These are phyloP conservation scores for Chrysanthemum seticuspe DNA, from an alignment of 129 eudicot genomes.

Conservation along the genomic window DNA sequence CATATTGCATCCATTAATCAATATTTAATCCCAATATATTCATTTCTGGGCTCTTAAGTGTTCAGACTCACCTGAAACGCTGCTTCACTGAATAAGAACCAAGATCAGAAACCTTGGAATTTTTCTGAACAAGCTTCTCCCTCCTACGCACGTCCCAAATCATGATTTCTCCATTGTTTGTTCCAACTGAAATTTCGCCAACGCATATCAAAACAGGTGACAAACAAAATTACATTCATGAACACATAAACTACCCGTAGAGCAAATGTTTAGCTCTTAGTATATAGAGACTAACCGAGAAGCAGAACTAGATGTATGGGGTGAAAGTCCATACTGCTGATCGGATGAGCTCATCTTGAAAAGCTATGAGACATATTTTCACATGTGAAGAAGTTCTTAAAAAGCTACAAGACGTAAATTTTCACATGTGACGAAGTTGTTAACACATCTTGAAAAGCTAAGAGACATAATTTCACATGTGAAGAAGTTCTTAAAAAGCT, in stretches of 20 bases:
- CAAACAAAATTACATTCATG: not conserved
- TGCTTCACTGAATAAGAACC: slow-evolving; percentile 17
- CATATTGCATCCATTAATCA: no score
- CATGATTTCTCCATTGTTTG: slow-evolving; percentile 60
- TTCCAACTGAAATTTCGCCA: slow-evolving; percentile 55
- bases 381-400: no score
- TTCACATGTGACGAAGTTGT: no score
- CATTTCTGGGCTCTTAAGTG: no score
- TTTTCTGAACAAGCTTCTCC: slow-evolving; percentile 65
- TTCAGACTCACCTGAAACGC: no score
- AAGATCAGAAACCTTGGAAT: slow-evolving; percentile 75
- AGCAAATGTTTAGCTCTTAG: not conserved
- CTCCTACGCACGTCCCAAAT: slow-evolving; percentile 72
- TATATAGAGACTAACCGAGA: slow-evolving; percentile 55
- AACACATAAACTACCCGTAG: slow-evolving; percentile 11
- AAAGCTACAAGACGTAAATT: no score
- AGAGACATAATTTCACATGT: no score
- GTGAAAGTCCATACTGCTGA: slow-evolving; percentile 84
- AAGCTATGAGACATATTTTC: no score
- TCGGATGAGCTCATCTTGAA: slow-evolving; percentile 41
- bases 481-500: no score
- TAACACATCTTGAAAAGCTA: no score
- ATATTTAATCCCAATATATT: no score
- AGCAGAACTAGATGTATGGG: slow-evolving; percentile 71
- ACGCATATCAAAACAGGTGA: slow-evolving; percentile 13